Percentiles rank a stretch among this genome's conserved stretches.
These are phyloP conservation scores for Sporothrix mexicana DNA, from an alignment of 2,329 filamentous ascomycete species.

Conservation along the genomic window DNA sequence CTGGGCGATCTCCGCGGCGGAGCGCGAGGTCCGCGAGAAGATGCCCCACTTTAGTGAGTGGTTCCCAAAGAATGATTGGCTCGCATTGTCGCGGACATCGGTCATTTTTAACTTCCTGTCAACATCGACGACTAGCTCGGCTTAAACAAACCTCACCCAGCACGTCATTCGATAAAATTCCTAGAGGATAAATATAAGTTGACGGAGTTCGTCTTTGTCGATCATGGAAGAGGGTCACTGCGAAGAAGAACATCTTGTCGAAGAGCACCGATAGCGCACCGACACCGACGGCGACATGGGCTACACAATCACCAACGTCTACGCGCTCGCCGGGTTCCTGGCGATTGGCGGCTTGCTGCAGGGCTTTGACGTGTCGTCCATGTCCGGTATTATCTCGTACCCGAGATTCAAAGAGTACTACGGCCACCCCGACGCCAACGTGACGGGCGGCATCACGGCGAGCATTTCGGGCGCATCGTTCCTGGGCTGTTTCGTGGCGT, in stretches of 20 bases:
- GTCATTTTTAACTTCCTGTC: neutral
- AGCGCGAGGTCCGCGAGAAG: too few relatives aligned
- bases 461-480: constrained; percentile 24
- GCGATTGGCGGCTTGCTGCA: constrained; percentile 16
- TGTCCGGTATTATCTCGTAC: constrained; percentile 17
- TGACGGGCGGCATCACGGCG: constrained; percentile 22
- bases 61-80: neutral
- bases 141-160: neutral
- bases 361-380: constrained; percentile 25
- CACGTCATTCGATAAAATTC: neutral
- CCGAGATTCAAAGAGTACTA: constrained; percentile 21
- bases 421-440: constrained; percentile 19
- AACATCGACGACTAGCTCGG: neutral
- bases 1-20: too few relatives aligned
- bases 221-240: neutral
- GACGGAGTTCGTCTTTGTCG: neutral
- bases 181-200: neutral
- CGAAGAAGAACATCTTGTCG: too few relatives aligned
- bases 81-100: neutral
- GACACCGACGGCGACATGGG: neutral
- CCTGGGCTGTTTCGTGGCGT: constrained; percentile 18
- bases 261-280: neutral
- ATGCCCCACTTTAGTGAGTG: too few relatives aligned
- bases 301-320: constrained; percentile 23
- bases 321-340: constrained; percentile 18